Evolutionary conservation across 2,329 filamentous ascomycete species (phyloP).

Genomic region (Ophidiomyces ophidiicola): DNA sequence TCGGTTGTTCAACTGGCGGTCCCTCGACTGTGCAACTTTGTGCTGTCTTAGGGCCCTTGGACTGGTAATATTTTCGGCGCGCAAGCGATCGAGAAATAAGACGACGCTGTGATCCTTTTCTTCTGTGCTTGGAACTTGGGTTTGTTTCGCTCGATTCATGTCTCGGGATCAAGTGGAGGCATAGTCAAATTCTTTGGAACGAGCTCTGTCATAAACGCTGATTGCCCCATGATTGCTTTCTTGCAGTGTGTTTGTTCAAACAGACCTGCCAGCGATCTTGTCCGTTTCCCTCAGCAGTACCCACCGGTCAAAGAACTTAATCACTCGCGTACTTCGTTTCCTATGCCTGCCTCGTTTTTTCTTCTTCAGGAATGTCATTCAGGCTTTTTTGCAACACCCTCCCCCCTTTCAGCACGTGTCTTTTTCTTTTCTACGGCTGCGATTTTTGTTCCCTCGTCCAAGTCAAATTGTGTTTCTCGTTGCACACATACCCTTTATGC

Average conservation of each 20-base stretch:
- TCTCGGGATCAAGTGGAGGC: slow-evolving; percentile 1
- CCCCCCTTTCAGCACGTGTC: slow-evolving; percentile 1
- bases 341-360: background rate
- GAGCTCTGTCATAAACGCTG: slow-evolving; percentile 2
- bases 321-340: slow-evolving; percentile 2
- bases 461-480: slow-evolving; percentile 8
- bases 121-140: slow-evolving; percentile 7
- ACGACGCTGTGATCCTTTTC: slow-evolving; percentile 7
- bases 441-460: slow-evolving; percentile 8
- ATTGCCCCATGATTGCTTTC: background rate
- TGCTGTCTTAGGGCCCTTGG: background rate
- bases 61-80: slow-evolving; percentile 2
- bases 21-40: slow-evolving; percentile 4
- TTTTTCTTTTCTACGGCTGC: slow-evolving; percentile 4
- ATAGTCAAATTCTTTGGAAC: slow-evolving; percentile 5
- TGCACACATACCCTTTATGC: slow-evolving; percentile 5
- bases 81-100: slow-evolving; percentile 2
- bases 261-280: slow-evolving; percentile 4
- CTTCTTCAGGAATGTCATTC: slow-evolving; percentile 3
- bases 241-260: slow-evolving; percentile 1
- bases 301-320: slow-evolving; percentile 6
- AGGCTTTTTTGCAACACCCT: background rate
- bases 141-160: slow-evolving; percentile 3
- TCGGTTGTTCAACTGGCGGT: slow-evolving; percentile 7
- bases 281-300: background rate